phyloP scores from a whole-genome alignment of 495 filamentous ascomycete species.

The Pseudomonodictys pantanalensis region DNA sequence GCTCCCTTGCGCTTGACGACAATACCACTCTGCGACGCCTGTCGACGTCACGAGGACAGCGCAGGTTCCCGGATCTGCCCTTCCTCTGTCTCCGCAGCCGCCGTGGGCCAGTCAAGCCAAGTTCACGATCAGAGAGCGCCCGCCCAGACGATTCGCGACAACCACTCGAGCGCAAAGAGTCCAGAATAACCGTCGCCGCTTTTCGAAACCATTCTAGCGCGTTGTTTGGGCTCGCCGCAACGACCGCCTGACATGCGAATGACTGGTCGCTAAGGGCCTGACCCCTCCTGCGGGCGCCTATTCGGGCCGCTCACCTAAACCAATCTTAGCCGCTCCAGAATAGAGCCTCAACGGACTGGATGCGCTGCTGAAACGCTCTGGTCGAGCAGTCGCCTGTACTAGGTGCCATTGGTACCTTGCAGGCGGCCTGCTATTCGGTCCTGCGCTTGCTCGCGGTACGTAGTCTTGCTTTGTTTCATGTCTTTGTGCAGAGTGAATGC shows the following conservation, averaged over 20 bases:
- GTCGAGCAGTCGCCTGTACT: constrained; percentile 19
- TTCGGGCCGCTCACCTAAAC: constrained; percentile 19
- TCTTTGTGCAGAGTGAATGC: constrained; percentile 12
- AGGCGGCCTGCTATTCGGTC: constrained; percentile 30
- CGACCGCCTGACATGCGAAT: constrained; percentile 23
- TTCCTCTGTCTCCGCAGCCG: constrained; percentile 7
- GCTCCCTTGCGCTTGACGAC: constrained; percentile 34
- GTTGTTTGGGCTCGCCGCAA: constrained; percentile 28
- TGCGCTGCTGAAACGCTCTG: constrained; percentile 32
- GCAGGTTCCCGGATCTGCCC: constrained; percentile 10
- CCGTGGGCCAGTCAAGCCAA: constrained; percentile 24
- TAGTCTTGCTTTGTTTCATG: constrained; percentile 32
- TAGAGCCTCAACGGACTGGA: constrained; percentile 29
- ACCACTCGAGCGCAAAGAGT: constrained; percentile 25
- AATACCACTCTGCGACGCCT: constrained; percentile 5
- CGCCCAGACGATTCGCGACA: constrained; percentile 8
- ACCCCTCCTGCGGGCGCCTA: constrained; percentile 30
- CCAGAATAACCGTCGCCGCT: constrained; percentile 25
- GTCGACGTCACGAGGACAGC: constrained; percentile 14
- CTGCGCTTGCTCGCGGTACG: constrained; percentile 34
- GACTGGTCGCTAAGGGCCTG: constrained; percentile 28
- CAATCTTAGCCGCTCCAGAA: constrained; percentile 27
- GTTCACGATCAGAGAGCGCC: constrained; percentile 25
- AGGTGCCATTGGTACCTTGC: constrained; percentile 27
- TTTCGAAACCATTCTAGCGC: constrained; percentile 4